Base-by-base conservation (phyloP, 108 stramenopile genomes). In the Discostella stelligeroides region DNA sequence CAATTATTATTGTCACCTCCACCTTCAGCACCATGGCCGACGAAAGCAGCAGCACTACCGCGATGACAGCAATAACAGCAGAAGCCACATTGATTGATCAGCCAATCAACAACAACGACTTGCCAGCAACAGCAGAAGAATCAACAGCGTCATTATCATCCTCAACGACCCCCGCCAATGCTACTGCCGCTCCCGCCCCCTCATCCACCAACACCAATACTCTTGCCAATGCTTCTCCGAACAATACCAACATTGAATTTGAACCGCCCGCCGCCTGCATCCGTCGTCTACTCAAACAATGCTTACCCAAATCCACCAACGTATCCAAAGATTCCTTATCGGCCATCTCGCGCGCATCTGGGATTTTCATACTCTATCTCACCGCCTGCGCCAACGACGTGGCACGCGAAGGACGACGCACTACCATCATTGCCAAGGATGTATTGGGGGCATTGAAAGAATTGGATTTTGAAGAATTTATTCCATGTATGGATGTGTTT, bases 301-400 rank as follows among this genome's bases (percentile, higher is more conserved):
- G 85, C 28, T 73, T 97, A 27, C 96, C 92, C 18, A 75, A 72
- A 12, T 84, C 81, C 24, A 92, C 91, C 63, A 90, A 90, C 59
- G 89, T 95, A 5, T 85, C 88, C 41, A 95, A 95, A 62, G 96
- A 97, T 68, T 91, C 96, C 14, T 79, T 78, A 13, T 55, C 80
- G 20, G 94, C 94, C 34, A 90, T 97, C 82, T 80, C 90, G 28
- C 79, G 92, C 48, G 91, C 94, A n/a, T 88, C 76, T 29, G 94
- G 94, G 0, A 95, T 97, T 38, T 97, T 97, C 64, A 84, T 97
- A 47, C 81, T 97, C 15, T 97, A 95, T 68, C 60, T 97, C n/a
- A 95, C 96, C 24, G 84, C 92, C 21, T 91, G 93, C 70, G 95
- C 96, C 53, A 97, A 97, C 73, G 92, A 95, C 67, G 88, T 91